phyloP scores from a whole-genome alignment of 371 early-diverging fungal species.

The Mortierella sp. region DNA sequence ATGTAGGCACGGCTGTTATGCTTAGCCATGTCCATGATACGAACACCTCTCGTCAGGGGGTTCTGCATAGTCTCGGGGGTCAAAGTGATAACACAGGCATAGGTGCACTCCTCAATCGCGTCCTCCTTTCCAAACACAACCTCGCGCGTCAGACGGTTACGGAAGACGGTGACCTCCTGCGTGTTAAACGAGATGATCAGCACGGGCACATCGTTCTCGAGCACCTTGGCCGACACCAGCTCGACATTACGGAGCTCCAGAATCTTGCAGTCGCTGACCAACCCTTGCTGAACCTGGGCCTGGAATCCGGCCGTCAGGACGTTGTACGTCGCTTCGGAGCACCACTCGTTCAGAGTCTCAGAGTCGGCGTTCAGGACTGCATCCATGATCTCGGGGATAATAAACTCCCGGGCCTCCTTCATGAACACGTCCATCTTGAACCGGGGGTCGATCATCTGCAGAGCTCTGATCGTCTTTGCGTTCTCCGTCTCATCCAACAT shows the following conservation, averaged over 20 bases:
- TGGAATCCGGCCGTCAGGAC: conserved; percentile 89
- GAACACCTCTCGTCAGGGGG: conserved; percentile 92
- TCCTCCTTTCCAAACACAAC: conserved; percentile 92
- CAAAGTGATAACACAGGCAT: conserved; percentile 91
- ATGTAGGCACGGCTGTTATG: conserved; percentile 63
- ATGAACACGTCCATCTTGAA: conserved; percentile 91
- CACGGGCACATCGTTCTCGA: conserved; percentile 94
- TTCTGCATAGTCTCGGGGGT: conserved; percentile 89
- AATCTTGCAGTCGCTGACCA: conserved; percentile 93
- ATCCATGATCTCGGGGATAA: conserved; percentile 97
- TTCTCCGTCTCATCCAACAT: conserved; percentile 95
- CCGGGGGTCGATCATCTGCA: conserved; percentile 88
- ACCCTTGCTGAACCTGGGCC: conserved; percentile 88
- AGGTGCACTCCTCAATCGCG: conserved; percentile 87
- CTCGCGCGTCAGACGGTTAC: conserved; percentile 86
- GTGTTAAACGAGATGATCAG: conserved; percentile 92
- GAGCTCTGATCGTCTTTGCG: conserved; percentile 88
- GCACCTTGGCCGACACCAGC: conserved; percentile 84
- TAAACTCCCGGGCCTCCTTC: conserved; percentile 90
- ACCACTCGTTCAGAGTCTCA: conserved; percentile 90
- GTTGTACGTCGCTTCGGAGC: conserved; percentile 94
- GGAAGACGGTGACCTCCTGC: conserved; percentile 95
- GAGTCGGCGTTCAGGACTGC: conserved; percentile 91
- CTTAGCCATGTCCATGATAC: conserved; percentile 92
- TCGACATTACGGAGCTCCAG: conserved; percentile 95